Conservation (phyloP, 768 basidiomycete genomes). For the Macrolepiota dolichaula region DNA sequence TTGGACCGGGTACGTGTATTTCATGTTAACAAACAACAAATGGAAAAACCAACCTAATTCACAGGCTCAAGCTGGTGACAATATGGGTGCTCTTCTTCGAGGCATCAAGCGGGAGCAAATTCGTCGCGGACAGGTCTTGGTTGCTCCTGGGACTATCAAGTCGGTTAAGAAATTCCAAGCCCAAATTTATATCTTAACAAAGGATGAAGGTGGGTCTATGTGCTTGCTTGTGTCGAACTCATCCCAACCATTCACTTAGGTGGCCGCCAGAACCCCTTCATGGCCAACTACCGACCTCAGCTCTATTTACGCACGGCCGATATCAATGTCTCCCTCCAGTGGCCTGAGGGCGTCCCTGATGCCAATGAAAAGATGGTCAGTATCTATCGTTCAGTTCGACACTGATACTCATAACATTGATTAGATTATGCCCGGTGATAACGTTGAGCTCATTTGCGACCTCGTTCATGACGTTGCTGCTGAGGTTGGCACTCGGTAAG, state of each 20-base stretch:
- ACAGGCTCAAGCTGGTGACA: slow-evolving; percentile 96
- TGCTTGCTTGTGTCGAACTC: background rate
- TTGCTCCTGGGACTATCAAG: slow-evolving; percentile 87
- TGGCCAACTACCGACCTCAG: slow-evolving; percentile 92
- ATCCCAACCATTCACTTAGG: slow-evolving; percentile 29
- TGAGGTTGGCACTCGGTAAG: slow-evolving; percentile 79
- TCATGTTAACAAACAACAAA: too few species aligned
- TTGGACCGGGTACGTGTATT: slow-evolving; percentile 74
- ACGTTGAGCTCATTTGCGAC: slow-evolving; percentile 87
- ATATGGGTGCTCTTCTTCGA: slow-evolving; percentile 97
- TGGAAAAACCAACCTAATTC: background rate
- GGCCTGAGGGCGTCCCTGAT: slow-evolving; percentile 81
- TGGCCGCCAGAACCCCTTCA: slow-evolving; percentile 89
- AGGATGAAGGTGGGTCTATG: background rate
- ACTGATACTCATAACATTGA: slow-evolving; percentile 1
- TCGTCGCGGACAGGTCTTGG: slow-evolving; percentile 88
- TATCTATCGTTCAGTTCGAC: background rate
- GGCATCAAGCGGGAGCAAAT: slow-evolving; percentile 97
- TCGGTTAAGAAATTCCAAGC: slow-evolving; percentile 94
- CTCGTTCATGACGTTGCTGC: slow-evolving; percentile 85
- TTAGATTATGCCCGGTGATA: slow-evolving; percentile 96
- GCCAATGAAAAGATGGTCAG: slow-evolving; percentile 84
- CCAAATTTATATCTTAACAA: slow-evolving; percentile 71
- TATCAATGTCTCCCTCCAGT: slow-evolving; percentile 78
- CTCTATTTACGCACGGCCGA: slow-evolving; percentile 96